These are phyloP conservation scores for Dryas integrifolia DNA, from an alignment of 331 rosid species.

Conservation along the genomic window DNA sequence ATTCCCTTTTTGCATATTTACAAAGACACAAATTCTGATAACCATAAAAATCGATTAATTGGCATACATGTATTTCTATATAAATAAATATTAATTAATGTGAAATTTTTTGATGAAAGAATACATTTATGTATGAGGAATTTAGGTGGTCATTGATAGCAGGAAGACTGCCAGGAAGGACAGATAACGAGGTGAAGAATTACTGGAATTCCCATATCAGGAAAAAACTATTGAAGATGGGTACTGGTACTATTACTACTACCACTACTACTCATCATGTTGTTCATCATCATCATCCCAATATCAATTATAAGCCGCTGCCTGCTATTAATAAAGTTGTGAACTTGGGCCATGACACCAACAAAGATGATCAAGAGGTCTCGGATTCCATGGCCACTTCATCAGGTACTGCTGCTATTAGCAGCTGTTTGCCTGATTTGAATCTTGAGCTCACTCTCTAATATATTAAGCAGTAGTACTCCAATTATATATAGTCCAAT, in stretches of 20 bases:
- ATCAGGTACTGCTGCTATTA: not conserved
- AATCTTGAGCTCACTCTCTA: slow-evolving; percentile 45
- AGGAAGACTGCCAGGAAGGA: slow-evolving; percentile 72
- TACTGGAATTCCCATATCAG: slow-evolving; percentile 66
- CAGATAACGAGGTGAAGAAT: slow-evolving; percentile 71
- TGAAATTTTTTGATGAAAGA: too few species aligned
- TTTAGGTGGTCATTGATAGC: slow-evolving; percentile 64
- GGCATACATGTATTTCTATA: too few species aligned
- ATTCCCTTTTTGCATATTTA: too few species aligned
- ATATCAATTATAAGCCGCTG: not conserved
- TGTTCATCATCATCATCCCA: too few species aligned
- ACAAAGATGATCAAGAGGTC: not conserved
- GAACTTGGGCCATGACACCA: not conserved
- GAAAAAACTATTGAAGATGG: slow-evolving; percentile 49
- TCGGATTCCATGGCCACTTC: not conserved
- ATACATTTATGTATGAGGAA: not conserved
- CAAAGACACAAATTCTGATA: too few species aligned
- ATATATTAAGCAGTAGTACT: not conserved
- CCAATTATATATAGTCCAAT: too few species aligned
- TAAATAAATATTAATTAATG: too few species aligned
- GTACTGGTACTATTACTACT: slow-evolving; percentile 14
- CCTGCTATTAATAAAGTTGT: not conserved
- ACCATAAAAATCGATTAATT: too few species aligned
- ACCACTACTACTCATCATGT: not conserved
- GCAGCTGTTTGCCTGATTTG: slow-evolving; percentile 25